Conservation (phyloP, 805 yeast genomes). For the Saccharomycopsis amapae region DNA sequence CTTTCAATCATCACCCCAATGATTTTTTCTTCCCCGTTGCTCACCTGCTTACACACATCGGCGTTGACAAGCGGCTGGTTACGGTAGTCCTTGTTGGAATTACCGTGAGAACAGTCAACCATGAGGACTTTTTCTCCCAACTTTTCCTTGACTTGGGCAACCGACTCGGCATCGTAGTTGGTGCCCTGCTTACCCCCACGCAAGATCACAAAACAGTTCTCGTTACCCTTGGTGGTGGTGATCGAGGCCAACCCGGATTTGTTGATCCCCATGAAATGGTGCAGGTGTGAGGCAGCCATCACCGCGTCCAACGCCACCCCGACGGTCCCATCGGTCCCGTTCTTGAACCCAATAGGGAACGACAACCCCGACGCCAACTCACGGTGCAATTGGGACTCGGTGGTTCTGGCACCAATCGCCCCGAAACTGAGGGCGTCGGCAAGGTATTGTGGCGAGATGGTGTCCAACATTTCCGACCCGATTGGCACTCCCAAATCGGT, state of each 20-base stretch:
- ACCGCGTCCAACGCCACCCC: conserved; percentile 95
- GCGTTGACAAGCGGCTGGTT: conserved; percentile 90
- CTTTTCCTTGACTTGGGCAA: conserved; percentile 45
- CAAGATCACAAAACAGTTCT: conserved; percentile 81
- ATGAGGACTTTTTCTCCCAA: conserved; percentile 45
- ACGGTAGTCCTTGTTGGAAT: conserved; percentile 81
- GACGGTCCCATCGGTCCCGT: conserved; percentile 94
- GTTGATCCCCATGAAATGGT: conserved; percentile 90
- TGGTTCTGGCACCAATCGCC: conserved; percentile 98
- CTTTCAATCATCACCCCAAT: conserved; percentile 98
- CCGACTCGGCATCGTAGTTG: conserved; percentile 74
- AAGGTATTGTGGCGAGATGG: conserved; percentile 93
- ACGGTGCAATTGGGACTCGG: conserved; percentile 96
- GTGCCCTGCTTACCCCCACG: conserved; percentile 96
- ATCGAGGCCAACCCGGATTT: conserved; percentile 96
- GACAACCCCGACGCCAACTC: conserved; percentile 95
- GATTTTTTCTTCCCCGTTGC: conserved; percentile 63
- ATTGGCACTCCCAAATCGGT: conserved; percentile 76
- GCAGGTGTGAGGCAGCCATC: conserved; percentile 86
- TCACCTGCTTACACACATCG: conserved; percentile 69
- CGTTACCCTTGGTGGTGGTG: conserved; percentile 91
- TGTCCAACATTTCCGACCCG: conserved; percentile 96
- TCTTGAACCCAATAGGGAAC: conserved; percentile 97
- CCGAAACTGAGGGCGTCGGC: conserved; percentile 92
- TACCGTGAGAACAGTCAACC: conserved; percentile 98